Conservation (phyloP, 1,139 yeast species). For the Saccharomycopsis hybrid region DNA sequence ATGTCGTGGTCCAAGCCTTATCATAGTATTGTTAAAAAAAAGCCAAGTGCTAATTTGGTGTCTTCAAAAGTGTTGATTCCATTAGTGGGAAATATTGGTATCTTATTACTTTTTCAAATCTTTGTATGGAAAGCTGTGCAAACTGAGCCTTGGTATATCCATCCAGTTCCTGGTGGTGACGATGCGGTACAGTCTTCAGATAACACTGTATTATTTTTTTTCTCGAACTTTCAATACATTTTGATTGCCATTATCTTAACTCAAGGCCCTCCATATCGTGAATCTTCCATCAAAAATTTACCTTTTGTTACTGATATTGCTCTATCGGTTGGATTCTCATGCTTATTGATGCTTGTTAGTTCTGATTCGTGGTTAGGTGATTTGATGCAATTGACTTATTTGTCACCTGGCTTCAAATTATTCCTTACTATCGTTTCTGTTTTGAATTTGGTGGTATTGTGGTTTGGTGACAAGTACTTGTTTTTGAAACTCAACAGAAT, state of each 20-base stretch:
- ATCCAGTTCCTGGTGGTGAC: conserved; percentile 80
- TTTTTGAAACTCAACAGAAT: conserved; percentile 9
- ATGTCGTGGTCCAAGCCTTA: conserved; percentile 97
- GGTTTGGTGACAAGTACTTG: conserved; percentile 17
- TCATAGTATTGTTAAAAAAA: conserved; percentile 50
- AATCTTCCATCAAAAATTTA: conserved; percentile 57
- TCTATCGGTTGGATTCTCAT: conserved; percentile 43
- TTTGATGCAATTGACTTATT: conserved; percentile 68
- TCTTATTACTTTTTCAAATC: conserved; percentile 61
- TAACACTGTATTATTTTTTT: conserved; percentile 76
- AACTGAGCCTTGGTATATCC: conserved; percentile 64
- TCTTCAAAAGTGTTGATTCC: conserved; percentile 84
- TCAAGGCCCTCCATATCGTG: conserved; percentile 93
- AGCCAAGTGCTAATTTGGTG: conserved; percentile 92
- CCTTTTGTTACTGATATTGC: conserved; percentile 67
- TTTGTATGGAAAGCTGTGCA: conserved; percentile 58
- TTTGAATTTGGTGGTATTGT: conserved; percentile 40
- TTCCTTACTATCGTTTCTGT: conserved; percentile 41
- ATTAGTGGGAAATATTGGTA: conserved; percentile 60
- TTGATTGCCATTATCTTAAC: conserved; percentile 75
- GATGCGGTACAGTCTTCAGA: conserved; percentile 84
- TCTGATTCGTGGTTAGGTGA: conserved; percentile 50
- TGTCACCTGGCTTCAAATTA: conserved; percentile 46
- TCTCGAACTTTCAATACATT: conserved; percentile 84
- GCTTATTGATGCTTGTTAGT: conserved; percentile 42